phyloP scores from a whole-genome alignment of 2,329 filamentous ascomycete species.

The Ustulina deusta region DNA sequence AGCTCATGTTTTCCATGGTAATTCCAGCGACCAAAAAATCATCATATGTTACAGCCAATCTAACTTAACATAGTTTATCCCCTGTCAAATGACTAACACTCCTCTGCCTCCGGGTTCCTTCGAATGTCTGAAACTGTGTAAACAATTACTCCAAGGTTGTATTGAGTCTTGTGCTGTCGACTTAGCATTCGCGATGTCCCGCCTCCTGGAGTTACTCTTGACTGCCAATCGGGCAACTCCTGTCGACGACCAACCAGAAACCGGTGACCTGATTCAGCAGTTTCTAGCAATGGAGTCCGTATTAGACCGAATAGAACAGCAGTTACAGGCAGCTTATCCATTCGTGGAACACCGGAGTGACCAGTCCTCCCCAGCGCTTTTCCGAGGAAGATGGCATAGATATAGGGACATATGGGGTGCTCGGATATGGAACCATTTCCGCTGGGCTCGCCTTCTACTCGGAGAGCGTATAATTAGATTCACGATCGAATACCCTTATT shows the following conservation, averaged over 20 bases:
- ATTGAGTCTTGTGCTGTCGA: slow-evolving; percentile 57
- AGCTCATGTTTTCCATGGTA: slow-evolving; percentile 69
- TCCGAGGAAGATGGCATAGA: slow-evolving; percentile 65
- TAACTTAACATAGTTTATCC: slow-evolving; percentile 56
- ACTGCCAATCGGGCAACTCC: slow-evolving; percentile 52
- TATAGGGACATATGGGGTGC: slow-evolving; percentile 67
- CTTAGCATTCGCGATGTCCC: slow-evolving; percentile 56
- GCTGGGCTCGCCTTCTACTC: slow-evolving; percentile 67
- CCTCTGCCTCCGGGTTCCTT: slow-evolving; percentile 57
- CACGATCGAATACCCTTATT: slow-evolving; percentile 54
- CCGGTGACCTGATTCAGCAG: slow-evolving; percentile 54
- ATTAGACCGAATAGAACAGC: slow-evolving; percentile 56
- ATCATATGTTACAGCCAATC: slow-evolving; percentile 24
- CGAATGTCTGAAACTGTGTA: slow-evolving; percentile 58
- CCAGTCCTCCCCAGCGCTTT: slow-evolving; percentile 59
- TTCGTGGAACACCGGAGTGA: slow-evolving; percentile 52
- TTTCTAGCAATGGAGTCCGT: slow-evolving; percentile 56
- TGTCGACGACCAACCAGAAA: slow-evolving; percentile 54
- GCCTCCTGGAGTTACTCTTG: slow-evolving; percentile 56
- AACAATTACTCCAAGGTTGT: slow-evolving; percentile 49
- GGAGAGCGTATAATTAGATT: slow-evolving; percentile 63
- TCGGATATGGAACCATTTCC: slow-evolving; percentile 69
- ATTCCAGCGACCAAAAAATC: slow-evolving; percentile 12
- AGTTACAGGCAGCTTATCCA: slow-evolving; percentile 53
- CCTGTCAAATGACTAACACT: slow-evolving; percentile 56